Evolutionary conservation across 176 grass and related monocot species (phyloP), one percentile per base, ranked within the genome.

Genomic region (Lolium multiflorum): DNA sequence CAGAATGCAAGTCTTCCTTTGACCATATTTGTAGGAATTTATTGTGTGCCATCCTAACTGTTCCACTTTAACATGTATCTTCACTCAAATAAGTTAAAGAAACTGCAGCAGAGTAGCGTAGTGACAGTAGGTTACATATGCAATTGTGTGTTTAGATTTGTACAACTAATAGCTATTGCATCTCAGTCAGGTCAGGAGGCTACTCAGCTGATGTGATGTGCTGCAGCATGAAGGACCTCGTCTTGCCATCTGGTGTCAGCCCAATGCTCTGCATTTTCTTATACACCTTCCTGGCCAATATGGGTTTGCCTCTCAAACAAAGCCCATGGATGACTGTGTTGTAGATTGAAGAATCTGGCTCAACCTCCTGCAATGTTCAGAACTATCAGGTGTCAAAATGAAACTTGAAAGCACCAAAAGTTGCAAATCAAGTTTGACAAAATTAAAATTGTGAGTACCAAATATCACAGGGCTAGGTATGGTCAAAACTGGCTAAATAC

Each of bases 191-290:
- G 41, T 43, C 41, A 43, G 41, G 41, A 43, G 6, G 41, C 41
- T 43, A 43, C 41, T 43, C 41, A 43, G 41, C 41, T 43, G 41
- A 43, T 43, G 41, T 7, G 76, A 25, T 87, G 78, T 98, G 74
- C 55, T 93, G 91, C 55, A 95, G 89, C 91, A 94, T 98, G 80
- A 98, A 91, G 18, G 89, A 82, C 54, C 89, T 92, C 54, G 89
- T 94, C 88, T 88, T 94, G 49, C 84, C 91, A 79, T 98, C 91
- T 18, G 91, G 86, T 87, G 81, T 87, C 56, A 98, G 88, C 17
- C 88, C 93, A 79, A 94, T 86, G 70, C 80, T 91, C 17, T 84
- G 89, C 93, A 98, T 95, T 65, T 91, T 89, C 1, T 31, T 55
- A 77, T 91, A 93, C 38, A 91, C 46, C 57, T 75, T 91, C 80